A percentile compares a stretch with the other conserved stretches of the same genome.
These are phyloP conservation scores for Blastocystis sp. DNA, from an alignment of 352 stramenopile genomes.

Conservation along the genomic window DNA sequence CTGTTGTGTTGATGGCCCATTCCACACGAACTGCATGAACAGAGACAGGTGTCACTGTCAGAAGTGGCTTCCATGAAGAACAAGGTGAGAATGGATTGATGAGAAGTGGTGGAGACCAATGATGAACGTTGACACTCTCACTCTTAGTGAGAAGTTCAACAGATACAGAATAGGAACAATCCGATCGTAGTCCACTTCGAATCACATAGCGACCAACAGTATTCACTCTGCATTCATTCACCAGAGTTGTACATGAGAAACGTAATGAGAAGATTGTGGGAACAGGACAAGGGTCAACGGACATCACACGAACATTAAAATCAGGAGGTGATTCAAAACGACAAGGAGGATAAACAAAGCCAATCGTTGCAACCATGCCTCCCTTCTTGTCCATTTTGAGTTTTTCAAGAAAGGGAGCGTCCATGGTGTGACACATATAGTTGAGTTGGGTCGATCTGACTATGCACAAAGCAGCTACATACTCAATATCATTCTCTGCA, in stretches of 20 bases:
- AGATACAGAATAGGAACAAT: not conserved
- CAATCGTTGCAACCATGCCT: not conserved
- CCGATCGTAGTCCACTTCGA: not conserved
- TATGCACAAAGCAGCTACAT: not conserved
- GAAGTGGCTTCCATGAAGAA: not conserved
- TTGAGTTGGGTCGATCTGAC: not conserved
- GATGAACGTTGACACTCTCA: not conserved
- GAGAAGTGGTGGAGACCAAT: not conserved
- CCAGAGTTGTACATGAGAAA: not conserved
- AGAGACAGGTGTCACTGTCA: not conserved
- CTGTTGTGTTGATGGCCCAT: not conserved
- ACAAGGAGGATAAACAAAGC: slow-evolving; percentile 7
- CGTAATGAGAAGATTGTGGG: not conserved
- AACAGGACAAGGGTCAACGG: not conserved
- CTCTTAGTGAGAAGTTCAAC: not conserved
- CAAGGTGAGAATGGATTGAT: not conserved
- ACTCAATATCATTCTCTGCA: not conserved
- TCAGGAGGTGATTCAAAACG: not conserved
- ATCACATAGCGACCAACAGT: not conserved
- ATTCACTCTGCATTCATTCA: not conserved
- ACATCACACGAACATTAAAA: not conserved
- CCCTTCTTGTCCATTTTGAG: not conserved
- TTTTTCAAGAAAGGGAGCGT: not conserved
- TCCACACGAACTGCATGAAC: not conserved
- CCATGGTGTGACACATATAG: not conserved